Base-by-base conservation (phyloP, 1,139 yeast species). In the Protomyces lactucae-debilis region DNA sequence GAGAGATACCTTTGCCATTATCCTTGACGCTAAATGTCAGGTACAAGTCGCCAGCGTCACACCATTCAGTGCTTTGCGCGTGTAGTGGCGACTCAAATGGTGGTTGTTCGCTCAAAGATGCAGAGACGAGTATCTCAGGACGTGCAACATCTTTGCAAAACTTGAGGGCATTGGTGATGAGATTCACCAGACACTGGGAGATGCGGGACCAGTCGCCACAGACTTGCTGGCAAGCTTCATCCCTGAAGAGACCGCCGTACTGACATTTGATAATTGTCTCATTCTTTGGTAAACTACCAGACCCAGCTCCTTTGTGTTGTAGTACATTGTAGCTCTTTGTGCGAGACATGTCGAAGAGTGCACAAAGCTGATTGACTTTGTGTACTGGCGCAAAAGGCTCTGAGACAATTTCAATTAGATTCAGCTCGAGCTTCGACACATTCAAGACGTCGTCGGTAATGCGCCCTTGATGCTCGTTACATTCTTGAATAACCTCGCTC, bases 1-100 rank as follows among this genome's bases (percentile, higher is more conserved):
- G 35, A 1, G 51, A 16, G 46, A 63, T 46, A 3, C 65, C 65
- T 10, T 46, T 52, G 1, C 65, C 65, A 18, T 60, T 63, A 32
- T 63, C 65, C 21, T 18, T 10, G 3, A 57, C 61, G 32, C 43
- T 37, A 9, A 37, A 14, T 12, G 16, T 12, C 16, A 37, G 43
- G 14, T 37, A 37, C 16, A 37, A 37, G 9, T n/a, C 43, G 14
- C 5, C 14, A 12, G 14, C 1, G 1, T 37, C 43, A n/a, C 14
- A 14, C 16, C 16, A 4, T n/a, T 5, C 14, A 1, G 43, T 14
- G 16, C 16, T 9, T n/a, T 37, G 43, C 16, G 14, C 16, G 16
- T 37, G 14, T n/a, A 37, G 16, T 37, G 43, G 43, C 43, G 43
- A 37, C 1, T 37, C 16, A 37, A 37, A 37, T 12, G 43, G 43